Base-by-base conservation (phyloP, 208 protist genomes). In the Kentomonas sorsogonicus region DNA sequence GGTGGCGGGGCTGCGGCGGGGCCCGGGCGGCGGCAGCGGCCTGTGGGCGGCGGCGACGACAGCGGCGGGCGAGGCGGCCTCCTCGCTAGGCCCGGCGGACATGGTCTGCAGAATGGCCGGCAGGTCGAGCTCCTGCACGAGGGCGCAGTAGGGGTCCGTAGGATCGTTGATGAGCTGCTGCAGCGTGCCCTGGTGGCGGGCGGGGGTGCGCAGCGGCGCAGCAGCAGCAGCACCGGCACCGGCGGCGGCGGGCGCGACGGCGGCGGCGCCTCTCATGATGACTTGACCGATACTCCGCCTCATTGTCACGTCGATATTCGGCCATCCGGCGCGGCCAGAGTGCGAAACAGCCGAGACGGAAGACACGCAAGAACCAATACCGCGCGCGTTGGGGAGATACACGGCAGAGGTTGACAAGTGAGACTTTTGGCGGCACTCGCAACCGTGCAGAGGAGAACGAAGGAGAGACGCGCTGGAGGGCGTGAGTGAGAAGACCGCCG, bases 81-180 rank as follows among this genome's bases (percentile, higher is more conserved):
- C 44, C 39, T 10, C 51, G 25, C 46, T 44, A 26, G 54, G 64
- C 2, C 62, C 76, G 1, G 16, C 40, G 6, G 43, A 36, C 1
- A 73, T 63, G n/a, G 84, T 60, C 29, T n/a, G 45, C 1, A 77
- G 63, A 25, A 91, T 80, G 26, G 64, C 61, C 10, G 38, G 54
- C n/a, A 90, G 41, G 53, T 91, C 61, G 3, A 84, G 52, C 10
- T 82, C 60, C 44, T 74, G 66, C 39, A 87, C 53, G 16, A 74
- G 70, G 2, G 30, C 51, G 5, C 86, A 54, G 53, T 84, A 90
- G 0, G 69, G 63, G 48, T 90, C 83, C 16, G n/a, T 71, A 13
- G 39, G 56, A 43, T 86, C 73, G 3, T 74, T 50, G 23, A 90
- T 63, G 15, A 90, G 53, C 30, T 45, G 69, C 34, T 77, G 66